Percentiles rank a stretch among this genome's conserved stretches.
phyloP scores from a whole-genome alignment of 2,329 filamentous ascomycete species.

The Fusarium denticulatum region DNA sequence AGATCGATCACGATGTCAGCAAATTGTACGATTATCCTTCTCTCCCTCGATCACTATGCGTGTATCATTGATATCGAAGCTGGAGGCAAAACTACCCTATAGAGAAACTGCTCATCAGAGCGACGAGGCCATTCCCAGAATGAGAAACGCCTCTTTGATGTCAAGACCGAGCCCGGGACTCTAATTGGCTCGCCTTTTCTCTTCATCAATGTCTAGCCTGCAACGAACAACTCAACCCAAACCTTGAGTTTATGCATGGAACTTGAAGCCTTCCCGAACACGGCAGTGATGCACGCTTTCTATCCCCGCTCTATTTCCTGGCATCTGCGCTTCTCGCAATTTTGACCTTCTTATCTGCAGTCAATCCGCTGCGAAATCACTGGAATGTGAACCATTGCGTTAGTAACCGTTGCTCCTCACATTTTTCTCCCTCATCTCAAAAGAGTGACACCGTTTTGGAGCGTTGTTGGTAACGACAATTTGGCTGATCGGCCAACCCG shows the following conservation, averaged over 20 bases:
- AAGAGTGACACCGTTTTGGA: neutral
- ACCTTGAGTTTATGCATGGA: neutral
- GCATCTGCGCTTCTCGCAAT: rapidly evolving
- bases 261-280: neutral
- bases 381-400: neutral
- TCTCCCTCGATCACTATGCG: neutral
- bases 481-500: neutral
- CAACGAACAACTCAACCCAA: neutral
- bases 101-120: neutral
- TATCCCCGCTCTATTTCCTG: neutral
- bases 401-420: rapidly evolving
- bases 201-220: neutral
- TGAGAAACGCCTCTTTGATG: rapidly evolving
- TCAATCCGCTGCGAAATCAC: neutral
- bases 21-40: rapidly evolving
- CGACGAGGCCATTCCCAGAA: neutral
- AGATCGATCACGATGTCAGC: rapidly evolving
- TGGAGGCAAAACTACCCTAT: neutral
- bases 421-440: rapidly evolving
- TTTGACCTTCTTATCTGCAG: neutral
- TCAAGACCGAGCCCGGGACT: rapidly evolving
- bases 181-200: neutral
- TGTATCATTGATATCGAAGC: neutral
- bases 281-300: neutral
- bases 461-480: neutral